phyloP scores from a whole-genome alignment of 768 basidiomycete species.

The Rhodotorula sphaerocarpa region DNA sequence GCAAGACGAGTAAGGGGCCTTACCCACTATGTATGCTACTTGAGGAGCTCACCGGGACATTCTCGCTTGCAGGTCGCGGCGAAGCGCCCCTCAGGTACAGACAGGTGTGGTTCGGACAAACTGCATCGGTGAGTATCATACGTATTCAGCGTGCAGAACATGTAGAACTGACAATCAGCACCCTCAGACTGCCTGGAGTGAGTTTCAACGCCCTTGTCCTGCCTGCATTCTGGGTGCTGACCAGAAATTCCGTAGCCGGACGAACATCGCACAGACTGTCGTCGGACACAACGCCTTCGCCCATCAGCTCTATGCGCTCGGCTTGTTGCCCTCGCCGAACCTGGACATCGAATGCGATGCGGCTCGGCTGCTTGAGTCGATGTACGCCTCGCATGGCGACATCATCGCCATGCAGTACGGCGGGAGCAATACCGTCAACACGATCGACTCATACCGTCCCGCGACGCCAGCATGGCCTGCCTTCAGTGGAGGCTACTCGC shows the following conservation, averaged over 20 bases:
- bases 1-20: neutral
- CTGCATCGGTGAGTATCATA: constrained; percentile 62
- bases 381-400: constrained; percentile 80
- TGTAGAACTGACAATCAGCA: too few species aligned
- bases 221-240: neutral
- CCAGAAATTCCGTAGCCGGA: constrained; percentile 48
- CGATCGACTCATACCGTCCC: constrained; percentile 88
- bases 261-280: constrained; percentile 93
- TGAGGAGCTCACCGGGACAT: too few species aligned
- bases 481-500: constrained; percentile 84
- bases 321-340: constrained; percentile 74
- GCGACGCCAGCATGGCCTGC: constrained; percentile 45
- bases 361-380: constrained; percentile 92
- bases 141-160: too few species aligned
- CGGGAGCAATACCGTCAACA: constrained; percentile 88
- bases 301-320: constrained; percentile 89
- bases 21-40: too few species aligned
- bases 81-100: constrained; percentile 57
- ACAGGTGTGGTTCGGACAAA: constrained; percentile 88
- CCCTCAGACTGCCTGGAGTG: constrained; percentile 59
- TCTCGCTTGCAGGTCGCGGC: neutral
- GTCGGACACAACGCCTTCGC: constrained; percentile 91
- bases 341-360: constrained; percentile 87
- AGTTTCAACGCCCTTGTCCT: neutral
- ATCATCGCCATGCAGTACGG: constrained; percentile 90